These are phyloP conservation scores for Huntiella decipiens DNA, from an alignment of 2,329 filamentous ascomycete species.

Conservation along the genomic window DNA sequence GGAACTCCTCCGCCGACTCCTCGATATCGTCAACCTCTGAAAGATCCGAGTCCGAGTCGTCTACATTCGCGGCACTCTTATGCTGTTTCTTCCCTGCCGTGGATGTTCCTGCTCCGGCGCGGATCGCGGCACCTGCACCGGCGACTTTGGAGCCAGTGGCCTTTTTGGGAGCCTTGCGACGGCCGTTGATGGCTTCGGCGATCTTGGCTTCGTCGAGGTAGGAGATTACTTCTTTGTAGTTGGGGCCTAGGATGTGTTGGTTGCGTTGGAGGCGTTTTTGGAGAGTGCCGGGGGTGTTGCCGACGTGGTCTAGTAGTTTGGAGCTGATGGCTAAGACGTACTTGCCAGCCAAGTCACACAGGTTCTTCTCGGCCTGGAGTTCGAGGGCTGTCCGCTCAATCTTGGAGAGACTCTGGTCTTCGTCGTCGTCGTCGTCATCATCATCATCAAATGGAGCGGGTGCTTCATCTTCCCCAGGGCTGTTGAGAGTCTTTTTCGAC, in stretches of 20 bases:
- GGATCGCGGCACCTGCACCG: slow-evolving; percentile 16
- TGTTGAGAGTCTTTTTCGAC: slow-evolving; percentile 40
- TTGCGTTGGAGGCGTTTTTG: slow-evolving; percentile 60
- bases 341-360: slow-evolving; percentile 74
- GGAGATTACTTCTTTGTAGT: slow-evolving; percentile 67
- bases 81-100: slow-evolving; percentile 17
- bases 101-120: background rate
- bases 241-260: slow-evolving; percentile 58
- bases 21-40: slow-evolving; percentile 19
- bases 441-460: slow-evolving; percentile 41
- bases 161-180: slow-evolving; percentile 15
- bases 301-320: slow-evolving; percentile 49
- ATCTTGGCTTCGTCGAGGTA: slow-evolving; percentile 56
- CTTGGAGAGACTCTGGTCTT: slow-evolving; percentile 23
- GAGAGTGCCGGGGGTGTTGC: slow-evolving; percentile 41
- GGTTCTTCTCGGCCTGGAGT: slow-evolving; percentile 61
- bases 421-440: slow-evolving; percentile 34
- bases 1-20: slow-evolving; percentile 38
- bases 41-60: slow-evolving; percentile 9
- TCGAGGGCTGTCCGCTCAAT: slow-evolving; percentile 43
- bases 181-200: slow-evolving; percentile 22
- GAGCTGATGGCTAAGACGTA: slow-evolving; percentile 64
- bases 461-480: slow-evolving; percentile 53
- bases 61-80: slow-evolving; percentile 14
- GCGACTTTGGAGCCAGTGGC: slow-evolving; percentile 14